These are phyloP conservation scores for Kurtzmaniella quercitrusa DNA, from an alignment of 1,139 yeast genomes.

Conservation along the genomic window DNA sequence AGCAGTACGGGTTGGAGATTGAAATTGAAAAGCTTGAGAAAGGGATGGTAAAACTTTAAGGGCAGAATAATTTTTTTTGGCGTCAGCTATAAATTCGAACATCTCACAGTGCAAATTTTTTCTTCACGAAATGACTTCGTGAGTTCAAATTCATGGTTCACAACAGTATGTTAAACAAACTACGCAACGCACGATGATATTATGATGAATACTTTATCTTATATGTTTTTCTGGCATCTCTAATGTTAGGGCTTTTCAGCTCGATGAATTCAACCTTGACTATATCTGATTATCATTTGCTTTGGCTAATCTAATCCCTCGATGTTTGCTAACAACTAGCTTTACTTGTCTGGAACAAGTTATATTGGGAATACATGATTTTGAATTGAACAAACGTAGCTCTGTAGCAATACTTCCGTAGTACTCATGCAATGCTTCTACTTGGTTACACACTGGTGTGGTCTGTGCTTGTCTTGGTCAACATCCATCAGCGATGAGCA, in stretches of 20 bases:
- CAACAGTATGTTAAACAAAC: background rate
- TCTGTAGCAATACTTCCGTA: background rate
- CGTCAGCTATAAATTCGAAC: background rate
- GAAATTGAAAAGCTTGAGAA: conserved; percentile 21
- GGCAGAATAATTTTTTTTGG: background rate
- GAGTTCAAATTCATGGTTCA: background rate
- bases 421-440: too few species aligned
- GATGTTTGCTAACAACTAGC: conserved; percentile 7
- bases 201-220: conserved; percentile 35
- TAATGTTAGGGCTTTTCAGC: conserved; percentile 58
- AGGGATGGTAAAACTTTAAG: conserved; percentile 2
- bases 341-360: conserved; percentile 2
- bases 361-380: background rate
- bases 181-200: conserved; percentile 4
- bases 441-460: too few species aligned
- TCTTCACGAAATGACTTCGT: background rate
- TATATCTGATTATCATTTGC: conserved; percentile 36
- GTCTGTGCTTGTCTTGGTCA: too few species aligned
- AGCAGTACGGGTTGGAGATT: conserved; percentile 32
- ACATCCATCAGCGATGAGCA: background rate
- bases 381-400: background rate
- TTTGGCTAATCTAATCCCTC: conserved; percentile 1
- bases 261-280: conserved; percentile 61
- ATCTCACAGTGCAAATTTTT: background rate
- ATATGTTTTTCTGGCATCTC: conserved; percentile 70